Conservation (phyloP, 208 protist genomes). For the Crithidia fasciculata region DNA sequence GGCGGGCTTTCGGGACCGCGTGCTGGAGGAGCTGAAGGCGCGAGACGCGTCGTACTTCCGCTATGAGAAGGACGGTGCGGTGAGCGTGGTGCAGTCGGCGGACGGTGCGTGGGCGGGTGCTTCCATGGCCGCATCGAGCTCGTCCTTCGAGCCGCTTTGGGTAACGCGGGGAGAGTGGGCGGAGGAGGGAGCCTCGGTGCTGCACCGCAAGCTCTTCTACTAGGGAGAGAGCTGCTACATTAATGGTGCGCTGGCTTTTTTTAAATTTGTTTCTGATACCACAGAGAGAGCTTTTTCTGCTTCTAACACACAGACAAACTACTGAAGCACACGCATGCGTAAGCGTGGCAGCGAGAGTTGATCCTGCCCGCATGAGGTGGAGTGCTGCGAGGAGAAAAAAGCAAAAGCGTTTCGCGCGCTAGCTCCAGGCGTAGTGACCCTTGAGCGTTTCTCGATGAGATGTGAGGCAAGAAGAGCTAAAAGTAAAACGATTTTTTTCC, state of each 20-base stretch:
- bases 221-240: constrained; percentile 6
- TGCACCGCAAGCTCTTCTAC: constrained; percentile 81
- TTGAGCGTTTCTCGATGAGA: no score
- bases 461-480: no score
- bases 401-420: no score
- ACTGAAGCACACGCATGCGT: no score
- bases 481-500: no score
- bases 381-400: no score
- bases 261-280: not conserved
- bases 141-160: constrained; percentile 82
- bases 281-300: not conserved
- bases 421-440: no score
- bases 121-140: constrained; percentile 78
- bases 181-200: constrained; percentile 72
- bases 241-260: not conserved
- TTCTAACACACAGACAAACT: no score
- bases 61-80: constrained; percentile 62
- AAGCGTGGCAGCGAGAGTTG: no score
- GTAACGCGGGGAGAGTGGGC: constrained; percentile 73
- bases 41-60: constrained; percentile 81
- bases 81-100: constrained; percentile 29
- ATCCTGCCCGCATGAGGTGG: no score
- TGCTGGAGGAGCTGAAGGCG: constrained; percentile 65
- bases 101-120: constrained; percentile 81
- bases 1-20: constrained; percentile 54